These are phyloP conservation scores for Malus hybrid DNA, from an alignment of 331 rosid genomes.

Conservation along the genomic window DNA sequence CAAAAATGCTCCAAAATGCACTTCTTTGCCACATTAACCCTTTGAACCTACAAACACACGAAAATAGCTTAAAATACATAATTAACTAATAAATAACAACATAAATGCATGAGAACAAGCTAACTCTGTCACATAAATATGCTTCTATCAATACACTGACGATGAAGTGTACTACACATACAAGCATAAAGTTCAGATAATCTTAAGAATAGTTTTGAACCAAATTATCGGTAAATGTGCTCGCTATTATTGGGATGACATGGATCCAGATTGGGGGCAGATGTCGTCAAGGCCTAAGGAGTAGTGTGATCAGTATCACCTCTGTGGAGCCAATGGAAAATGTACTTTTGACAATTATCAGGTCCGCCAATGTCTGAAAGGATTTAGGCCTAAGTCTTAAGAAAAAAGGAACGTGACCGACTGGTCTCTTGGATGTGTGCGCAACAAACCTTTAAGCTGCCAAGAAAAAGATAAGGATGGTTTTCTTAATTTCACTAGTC, in stretches of 20 bases:
- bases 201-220: constrained; percentile 18
- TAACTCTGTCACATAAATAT: too few relatives aligned
- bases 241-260: constrained; percentile 23
- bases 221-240: not conserved
- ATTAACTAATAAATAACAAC: too few relatives aligned
- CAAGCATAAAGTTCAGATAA: not conserved
- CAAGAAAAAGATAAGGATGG: constrained; percentile 15
- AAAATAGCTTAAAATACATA: too few relatives aligned
- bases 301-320: constrained; percentile 28
- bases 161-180: constrained; percentile 31
- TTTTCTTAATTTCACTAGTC: not conserved
- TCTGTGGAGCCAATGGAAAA: constrained; percentile 37
- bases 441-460: constrained; percentile 20
- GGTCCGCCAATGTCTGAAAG: constrained; percentile 32
- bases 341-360: constrained; percentile 27
- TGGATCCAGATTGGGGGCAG: constrained; percentile 18
- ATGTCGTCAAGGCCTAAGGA: constrained; percentile 26
- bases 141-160: too few relatives aligned
- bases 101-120: too few relatives aligned
- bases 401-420: constrained; percentile 27
- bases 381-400: constrained; percentile 32
- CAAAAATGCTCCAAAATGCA: too few relatives aligned
- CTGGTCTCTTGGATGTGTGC: constrained; percentile 36
- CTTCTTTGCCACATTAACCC: too few relatives aligned
- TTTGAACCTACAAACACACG: too few relatives aligned